A percentile compares a stretch with the other conserved stretches of the same genome.
Conservation (phyloP, 1,284 basidiomycete genomes). For the Golubevia pallescens region DNA sequence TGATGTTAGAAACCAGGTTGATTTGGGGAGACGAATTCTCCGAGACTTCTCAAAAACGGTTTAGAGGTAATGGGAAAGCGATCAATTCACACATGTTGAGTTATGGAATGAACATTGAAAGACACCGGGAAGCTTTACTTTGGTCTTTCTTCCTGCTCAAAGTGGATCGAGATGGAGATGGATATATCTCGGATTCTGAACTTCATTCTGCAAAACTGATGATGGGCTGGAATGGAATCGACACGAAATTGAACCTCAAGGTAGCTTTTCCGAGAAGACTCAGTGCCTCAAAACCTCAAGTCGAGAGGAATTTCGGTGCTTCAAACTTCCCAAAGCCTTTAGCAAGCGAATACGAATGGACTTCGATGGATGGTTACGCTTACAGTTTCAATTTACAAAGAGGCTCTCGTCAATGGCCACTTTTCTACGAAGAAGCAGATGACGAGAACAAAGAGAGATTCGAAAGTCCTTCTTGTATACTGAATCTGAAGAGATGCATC, state of each 20-base stretch:
- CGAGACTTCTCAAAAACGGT: too few species aligned
- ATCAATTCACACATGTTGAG: conserved; percentile 26
- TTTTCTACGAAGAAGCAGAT: conserved; percentile 20
- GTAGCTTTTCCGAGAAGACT: too few species aligned
- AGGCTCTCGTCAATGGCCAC: background rate
- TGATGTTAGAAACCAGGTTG: conserved; percentile 20
- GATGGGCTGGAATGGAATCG: too few species aligned
- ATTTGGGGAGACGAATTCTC: conserved; percentile 13
- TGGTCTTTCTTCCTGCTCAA: conserved; percentile 43
- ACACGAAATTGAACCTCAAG: too few species aligned
- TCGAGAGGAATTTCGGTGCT: too few species aligned
- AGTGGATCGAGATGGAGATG: conserved; percentile 17
- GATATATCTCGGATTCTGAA: background rate
- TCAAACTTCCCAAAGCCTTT: too few species aligned
- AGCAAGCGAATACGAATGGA: too few species aligned
- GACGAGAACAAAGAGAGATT: conserved; percentile 12
- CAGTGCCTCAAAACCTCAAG: too few species aligned
- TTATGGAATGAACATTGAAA: conserved; percentile 35
- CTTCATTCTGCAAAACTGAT: too few species aligned
- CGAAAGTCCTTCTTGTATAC: conserved; percentile 17
- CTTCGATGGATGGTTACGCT: too few species aligned
- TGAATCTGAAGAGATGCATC: conserved; percentile 21
- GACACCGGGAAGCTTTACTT: conserved; percentile 44
- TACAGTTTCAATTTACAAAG: too few species aligned
- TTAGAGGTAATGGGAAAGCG: conserved; percentile 22